A percentile compares a stretch with the other conserved stretches of the same genome.
Evolutionary conservation across 257 asterid species (phyloP).

Genomic region (Haberlea rhodopensis): DNA sequence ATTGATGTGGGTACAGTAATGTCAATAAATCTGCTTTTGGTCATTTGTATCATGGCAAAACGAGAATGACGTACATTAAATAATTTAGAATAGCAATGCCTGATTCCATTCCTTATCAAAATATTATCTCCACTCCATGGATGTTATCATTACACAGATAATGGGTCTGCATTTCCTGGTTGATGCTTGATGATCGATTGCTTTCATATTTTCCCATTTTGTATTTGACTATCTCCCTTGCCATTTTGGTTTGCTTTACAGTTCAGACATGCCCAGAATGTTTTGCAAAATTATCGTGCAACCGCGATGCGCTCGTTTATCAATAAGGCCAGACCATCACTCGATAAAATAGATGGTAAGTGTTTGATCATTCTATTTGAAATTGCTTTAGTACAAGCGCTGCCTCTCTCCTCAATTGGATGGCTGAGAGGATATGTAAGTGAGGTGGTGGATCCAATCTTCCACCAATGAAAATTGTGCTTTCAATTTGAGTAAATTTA

Average conservation of each 20-base stretch:
- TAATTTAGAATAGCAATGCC: background rate
- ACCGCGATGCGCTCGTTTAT: slow-evolving; percentile 47
- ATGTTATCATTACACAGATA: background rate
- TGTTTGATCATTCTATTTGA: slow-evolving; percentile 10
- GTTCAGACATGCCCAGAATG: slow-evolving; percentile 50
- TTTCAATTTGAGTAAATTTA: background rate
- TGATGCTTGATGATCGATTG: background rate
- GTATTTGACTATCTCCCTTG: background rate
- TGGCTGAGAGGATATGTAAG: slow-evolving; percentile 45
- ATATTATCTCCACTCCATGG: slow-evolving; percentile 39
- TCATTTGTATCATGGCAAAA: slow-evolving; percentile 17
- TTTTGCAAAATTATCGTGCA: slow-evolving; percentile 49
- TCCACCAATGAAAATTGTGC: background rate
- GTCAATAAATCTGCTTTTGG: background rate
- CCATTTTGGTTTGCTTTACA: slow-evolving; percentile 34
- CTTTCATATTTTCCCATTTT: background rate
- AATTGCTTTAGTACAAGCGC: slow-evolving; percentile 12
- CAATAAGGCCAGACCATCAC: slow-evolving; percentile 45
- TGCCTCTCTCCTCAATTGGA: slow-evolving; percentile 31
- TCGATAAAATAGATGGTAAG: slow-evolving; percentile 57
- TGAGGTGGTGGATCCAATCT: background rate
- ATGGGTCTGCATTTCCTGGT: background rate
- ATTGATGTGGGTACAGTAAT: background rate
- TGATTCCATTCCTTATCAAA: background rate
- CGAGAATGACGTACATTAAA: slow-evolving; percentile 16